Conservation (phyloP, 768 basidiomycete genomes). For the Xerocomellus chrysenteron region DNA sequence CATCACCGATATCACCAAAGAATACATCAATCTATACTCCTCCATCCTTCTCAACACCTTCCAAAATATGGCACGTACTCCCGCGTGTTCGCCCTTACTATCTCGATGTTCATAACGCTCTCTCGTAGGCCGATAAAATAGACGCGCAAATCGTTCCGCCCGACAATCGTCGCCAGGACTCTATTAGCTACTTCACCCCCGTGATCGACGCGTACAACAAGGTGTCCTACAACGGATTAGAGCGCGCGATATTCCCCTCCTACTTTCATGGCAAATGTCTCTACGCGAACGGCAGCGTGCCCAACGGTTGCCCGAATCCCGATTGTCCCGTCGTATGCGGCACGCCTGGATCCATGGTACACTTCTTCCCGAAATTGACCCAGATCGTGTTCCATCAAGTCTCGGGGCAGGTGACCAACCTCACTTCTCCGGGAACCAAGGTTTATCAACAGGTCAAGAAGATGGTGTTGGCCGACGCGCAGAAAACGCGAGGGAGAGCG, state of each 20-base stretch:
- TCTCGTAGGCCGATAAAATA: conserved; percentile 37
- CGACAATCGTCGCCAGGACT: conserved; percentile 19
- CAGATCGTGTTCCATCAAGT: conserved; percentile 51
- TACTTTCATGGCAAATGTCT: conserved; percentile 80
- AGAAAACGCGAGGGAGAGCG: conserved; percentile 10
- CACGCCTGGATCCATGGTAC: conserved; percentile 77
- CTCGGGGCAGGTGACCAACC: conserved; percentile 30
- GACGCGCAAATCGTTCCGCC: conserved; percentile 33
- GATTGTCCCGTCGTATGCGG: conserved; percentile 79
- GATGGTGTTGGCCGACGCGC: conserved; percentile 39
- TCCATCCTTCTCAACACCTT: conserved; percentile 40
- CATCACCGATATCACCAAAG: conserved; percentile 56
- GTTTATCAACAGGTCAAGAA: conserved; percentile 45
- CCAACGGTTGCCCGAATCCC: conserved; percentile 73
- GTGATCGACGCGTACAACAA: conserved; percentile 47
- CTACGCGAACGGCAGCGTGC: conserved; percentile 49
- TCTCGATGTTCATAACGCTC: neutral
- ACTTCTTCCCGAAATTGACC: conserved; percentile 55
- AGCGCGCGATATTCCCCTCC: conserved; percentile 62
- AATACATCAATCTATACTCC: conserved; percentile 52
- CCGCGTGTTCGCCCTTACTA: neutral
- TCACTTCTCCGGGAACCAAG: conserved; percentile 39
- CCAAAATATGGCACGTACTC: conserved; percentile 41
- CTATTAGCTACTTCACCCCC: conserved; percentile 44
- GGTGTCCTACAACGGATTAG: conserved; percentile 43